Conservation (phyloP, 2,329 filamentous ascomycete species). For the Nemania sp. region DNA sequence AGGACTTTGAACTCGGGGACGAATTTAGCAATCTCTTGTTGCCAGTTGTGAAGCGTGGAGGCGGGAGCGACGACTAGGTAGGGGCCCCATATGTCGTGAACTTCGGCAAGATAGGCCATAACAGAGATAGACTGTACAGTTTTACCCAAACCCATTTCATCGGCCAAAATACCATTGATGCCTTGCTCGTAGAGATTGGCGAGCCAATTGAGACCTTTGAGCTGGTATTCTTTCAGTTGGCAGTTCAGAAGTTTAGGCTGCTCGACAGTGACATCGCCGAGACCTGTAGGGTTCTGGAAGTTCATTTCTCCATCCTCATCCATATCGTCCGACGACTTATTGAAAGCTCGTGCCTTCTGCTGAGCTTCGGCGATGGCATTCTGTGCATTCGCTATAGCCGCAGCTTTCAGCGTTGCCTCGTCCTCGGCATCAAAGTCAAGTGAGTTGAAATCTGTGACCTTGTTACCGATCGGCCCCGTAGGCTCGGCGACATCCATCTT, state of each 20-base stretch:
- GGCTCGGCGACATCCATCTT: constrained; percentile 56
- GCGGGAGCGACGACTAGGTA: constrained; percentile 96
- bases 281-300: constrained; percentile 95
- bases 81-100: constrained; percentile 97
- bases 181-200: constrained; percentile 99
- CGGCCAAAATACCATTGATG: constrained; percentile 98
- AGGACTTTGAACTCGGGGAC: constrained; percentile 93
- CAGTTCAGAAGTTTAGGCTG: constrained; percentile 93
- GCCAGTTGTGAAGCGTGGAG: constrained; percentile 98
- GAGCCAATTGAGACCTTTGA: constrained; percentile 99
- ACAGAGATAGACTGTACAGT: constrained; percentile 99
- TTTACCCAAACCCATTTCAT: constrained; percentile 99
- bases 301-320: constrained; percentile 98
- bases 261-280: constrained; percentile 91
- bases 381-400: constrained; percentile 93
- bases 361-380: constrained; percentile 94
- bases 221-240: constrained; percentile 96
- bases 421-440: constrained; percentile 96
- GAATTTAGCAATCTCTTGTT: constrained; percentile 95
- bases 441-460: constrained; percentile 92
- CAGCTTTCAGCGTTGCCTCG: constrained; percentile 76
- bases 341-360: constrained; percentile 90
- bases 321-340: constrained; percentile 70
- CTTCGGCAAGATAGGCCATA: constrained; percentile 97
- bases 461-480: constrained; percentile 59